A percentile compares a stretch with the other conserved stretches of the same genome.
phyloP scores from a whole-genome alignment of 2,329 filamentous ascomycete genomes.

The Parastagonospora avenae region DNA sequence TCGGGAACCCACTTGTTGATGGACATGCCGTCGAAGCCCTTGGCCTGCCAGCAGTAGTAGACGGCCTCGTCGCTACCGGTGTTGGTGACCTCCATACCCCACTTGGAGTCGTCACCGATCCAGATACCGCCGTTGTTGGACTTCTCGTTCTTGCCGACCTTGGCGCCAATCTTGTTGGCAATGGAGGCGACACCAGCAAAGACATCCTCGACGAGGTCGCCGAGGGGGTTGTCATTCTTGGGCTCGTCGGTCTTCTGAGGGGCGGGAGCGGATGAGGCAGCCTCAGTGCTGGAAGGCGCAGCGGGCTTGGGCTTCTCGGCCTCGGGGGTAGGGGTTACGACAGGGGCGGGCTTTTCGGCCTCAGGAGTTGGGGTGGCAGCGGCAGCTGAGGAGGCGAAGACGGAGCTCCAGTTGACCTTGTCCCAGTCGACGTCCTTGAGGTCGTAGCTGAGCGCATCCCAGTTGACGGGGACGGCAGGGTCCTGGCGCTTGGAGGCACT shows the following conservation, averaged over 20 bases:
- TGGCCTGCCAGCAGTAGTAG: constrained; percentile 45
- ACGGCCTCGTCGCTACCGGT: constrained; percentile 34
- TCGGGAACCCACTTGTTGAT: constrained; percentile 42
- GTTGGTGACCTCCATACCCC: constrained; percentile 47
- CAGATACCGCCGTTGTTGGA: constrained; percentile 39
- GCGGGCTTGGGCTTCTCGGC: constrained; percentile 15
- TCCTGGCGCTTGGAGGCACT: constrained; percentile 35
- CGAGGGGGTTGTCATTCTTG: constrained; percentile 9
- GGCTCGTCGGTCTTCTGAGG: constrained; percentile 7
- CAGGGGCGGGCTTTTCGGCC: constrained; percentile 5
- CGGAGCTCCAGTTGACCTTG: constrained; percentile 31
- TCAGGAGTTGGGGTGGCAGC: constrained; percentile 16
- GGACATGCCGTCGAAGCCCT: constrained; percentile 42
- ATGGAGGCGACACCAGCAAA: constrained; percentile 27
- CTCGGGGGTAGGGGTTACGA: constrained; percentile 16
- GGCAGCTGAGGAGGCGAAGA: constrained; percentile 16
- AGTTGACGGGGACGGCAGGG: constrained; percentile 29
- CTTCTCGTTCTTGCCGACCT: constrained; percentile 36
- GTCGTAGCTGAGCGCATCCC: constrained; percentile 33
- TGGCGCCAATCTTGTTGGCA: constrained; percentile 23
- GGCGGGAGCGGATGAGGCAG: constrained; percentile 2
- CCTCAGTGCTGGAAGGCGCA: constrained; percentile 7
- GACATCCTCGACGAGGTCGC: constrained; percentile 21
- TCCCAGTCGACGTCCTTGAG: constrained; percentile 36
- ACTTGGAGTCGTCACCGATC: constrained; percentile 42